Base-by-base conservation (phyloP, 2,329 filamentous ascomycete genomes). In the Fusarium decemcellulare region DNA sequence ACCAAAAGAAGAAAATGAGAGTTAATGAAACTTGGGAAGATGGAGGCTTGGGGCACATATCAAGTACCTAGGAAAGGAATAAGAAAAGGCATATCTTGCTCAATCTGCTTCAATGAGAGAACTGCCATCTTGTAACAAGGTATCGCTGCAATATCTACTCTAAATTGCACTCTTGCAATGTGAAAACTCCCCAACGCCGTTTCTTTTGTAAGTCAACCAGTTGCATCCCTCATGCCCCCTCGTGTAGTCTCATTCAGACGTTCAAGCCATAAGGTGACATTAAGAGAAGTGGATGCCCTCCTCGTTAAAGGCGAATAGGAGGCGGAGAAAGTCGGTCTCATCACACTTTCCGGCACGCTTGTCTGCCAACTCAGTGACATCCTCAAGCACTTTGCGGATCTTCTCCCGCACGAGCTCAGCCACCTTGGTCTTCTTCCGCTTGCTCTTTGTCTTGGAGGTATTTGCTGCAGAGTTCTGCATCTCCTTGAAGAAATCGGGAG, bases 201-300 rank as follows among this genome's bases (percentile, higher is more conserved):
- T 46, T 56, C 61, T 67, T 72, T 62, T 59, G 51, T 65, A 18
- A 32, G 53, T 53, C 51, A 6, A 34, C 48, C 57, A 40, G 12
- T 52, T 55, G 43, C 58, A 54, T 53, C 40, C 43, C 39, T 16
- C 30, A 46, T n/a, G 57, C 43, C 12, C 40, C 12, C 29, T 36
- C 18, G 37, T 40, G 23, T 42, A 27, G 29, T 8, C 14, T 62
- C 29, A 52, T 52, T 43, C 61, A 52, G 40, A 57, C 56, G 44
- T 57, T 57, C 37, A 39, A 54, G 14, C 53, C 51, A 15, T 55
- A 23, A 47, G 30, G 23, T 42, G 29, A 39, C 14, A 46, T 84
- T 80, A 94, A 67, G 89, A 92, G 79, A 98, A 98, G 82, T 98
- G 95, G 63, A 98, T 95, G 30, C 94, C 94, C 78, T 97, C 93